Conservation (phyloP, 164 flowering plant genomes). For the Malania oleifera region DNA sequence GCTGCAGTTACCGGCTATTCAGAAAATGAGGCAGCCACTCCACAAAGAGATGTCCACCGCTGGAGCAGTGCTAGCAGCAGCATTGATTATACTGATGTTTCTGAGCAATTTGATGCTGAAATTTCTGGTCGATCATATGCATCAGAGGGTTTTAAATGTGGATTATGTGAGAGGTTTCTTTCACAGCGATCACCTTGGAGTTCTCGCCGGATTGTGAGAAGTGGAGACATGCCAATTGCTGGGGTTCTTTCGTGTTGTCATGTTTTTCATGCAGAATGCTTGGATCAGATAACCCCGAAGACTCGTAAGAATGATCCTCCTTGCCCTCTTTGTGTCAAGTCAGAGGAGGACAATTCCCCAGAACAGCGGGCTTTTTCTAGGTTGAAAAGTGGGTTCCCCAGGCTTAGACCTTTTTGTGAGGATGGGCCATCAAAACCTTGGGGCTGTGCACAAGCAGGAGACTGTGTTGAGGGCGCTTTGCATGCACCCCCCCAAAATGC, state of each 20-base stretch:
- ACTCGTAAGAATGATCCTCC: slow-evolving; percentile 66
- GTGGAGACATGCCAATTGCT: slow-evolving; percentile 89
- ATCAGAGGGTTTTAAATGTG: slow-evolving; percentile 54
- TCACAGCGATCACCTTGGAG: slow-evolving; percentile 92
- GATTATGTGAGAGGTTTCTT: slow-evolving; percentile 65
- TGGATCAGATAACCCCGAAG: slow-evolving; percentile 79
- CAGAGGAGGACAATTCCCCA: slow-evolving; percentile 38
- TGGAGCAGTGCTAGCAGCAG: slow-evolving; percentile 68
- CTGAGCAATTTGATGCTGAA: slow-evolving; percentile 56
- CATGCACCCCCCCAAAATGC: slow-evolving; percentile 52
- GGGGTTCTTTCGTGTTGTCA: slow-evolving; percentile 84
- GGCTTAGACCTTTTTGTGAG: slow-evolving; percentile 43
- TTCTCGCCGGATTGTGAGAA: slow-evolving; percentile 64
- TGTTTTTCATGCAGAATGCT: slow-evolving; percentile 89
- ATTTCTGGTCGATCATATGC: slow-evolving; percentile 16
- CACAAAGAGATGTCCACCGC: slow-evolving; percentile 38
- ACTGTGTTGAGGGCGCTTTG: slow-evolving; percentile 78
- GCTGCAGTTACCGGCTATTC: slow-evolving; percentile 21
- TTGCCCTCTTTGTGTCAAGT: slow-evolving; percentile 65
- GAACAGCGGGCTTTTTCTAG: slow-evolving; percentile 32
- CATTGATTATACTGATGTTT: slow-evolving; percentile 55
- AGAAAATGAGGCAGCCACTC: slow-evolving; percentile 33
- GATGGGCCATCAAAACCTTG: slow-evolving; percentile 67
- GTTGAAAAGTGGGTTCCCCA: slow-evolving; percentile 43
- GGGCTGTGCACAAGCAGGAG: slow-evolving; percentile 78